Base-by-base conservation (phyloP, 2,329 filamentous ascomycete species). In the Cadophora gregata region DNA sequence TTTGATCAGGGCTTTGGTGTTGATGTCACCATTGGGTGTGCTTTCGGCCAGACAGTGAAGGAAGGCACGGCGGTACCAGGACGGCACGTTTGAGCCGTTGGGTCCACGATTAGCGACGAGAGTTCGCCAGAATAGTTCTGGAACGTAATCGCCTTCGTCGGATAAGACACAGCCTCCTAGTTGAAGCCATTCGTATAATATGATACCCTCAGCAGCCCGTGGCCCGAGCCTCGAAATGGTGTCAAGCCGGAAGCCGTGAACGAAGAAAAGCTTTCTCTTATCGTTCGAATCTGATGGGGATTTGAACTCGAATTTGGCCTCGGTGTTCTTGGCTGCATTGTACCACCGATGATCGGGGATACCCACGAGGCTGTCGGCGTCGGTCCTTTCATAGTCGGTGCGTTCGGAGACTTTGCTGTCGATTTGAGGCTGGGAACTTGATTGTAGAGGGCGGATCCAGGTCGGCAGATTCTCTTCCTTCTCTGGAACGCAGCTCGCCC, bases 81-180 rank as follows among this genome's bases (percentile, higher is more conserved):
- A 53, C 9, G 64, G 67, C 6, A 50, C 29, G 27, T 65, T 51
- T 0, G 48, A 38, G 12, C 65, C 67, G 24, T 69, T 24, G 6
- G 50, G 63, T 1, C 66, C 63, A 7, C 67, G 63, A 47, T 72
- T 64, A 24, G 68, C 67, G 21, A 72, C 68, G 16, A 72, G 29
- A 4, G 65, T 67, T 16, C 67, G 47, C 65, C 62, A 71, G 50
- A 69, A 64, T 16, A n/a, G 16, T 12, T 69, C 66, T 1, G 68
- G 69, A 0, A 69, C 59, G 8, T 21, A 19, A 50, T 59, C 42
- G 16, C 4, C 33, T 16, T 51, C 38, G 3, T 59, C 62, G 7
- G n/a, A 9, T 3, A 64, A 6, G 3, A 16, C 25, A 27, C 65
- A 67, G 9, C 59, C 59, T 16, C 59, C 66, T 16, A 65, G 27